Evolutionary conservation across 306 rosid genomes (phyloP).

Genomic region (Argentina anserina): DNA sequence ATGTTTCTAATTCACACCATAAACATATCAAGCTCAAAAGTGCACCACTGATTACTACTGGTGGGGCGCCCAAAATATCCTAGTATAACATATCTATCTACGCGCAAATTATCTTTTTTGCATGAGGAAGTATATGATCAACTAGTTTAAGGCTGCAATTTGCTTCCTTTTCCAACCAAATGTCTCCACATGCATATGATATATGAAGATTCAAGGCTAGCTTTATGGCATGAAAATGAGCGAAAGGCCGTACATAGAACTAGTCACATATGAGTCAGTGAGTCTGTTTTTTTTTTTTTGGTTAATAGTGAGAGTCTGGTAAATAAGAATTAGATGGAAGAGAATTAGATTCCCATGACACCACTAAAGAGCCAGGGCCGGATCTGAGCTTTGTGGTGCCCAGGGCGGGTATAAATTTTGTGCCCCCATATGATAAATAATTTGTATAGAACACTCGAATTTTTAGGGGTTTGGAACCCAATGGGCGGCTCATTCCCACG

Average conservation of each 20-base stretch:
- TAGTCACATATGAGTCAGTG: not conserved
- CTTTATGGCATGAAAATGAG: constrained; percentile 49
- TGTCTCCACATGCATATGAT: constrained; percentile 26
- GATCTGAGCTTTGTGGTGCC: too few relatives aligned
- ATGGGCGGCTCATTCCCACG: too few relatives aligned
- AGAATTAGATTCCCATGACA: constrained; percentile 30
- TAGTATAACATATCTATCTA: constrained; percentile 3
- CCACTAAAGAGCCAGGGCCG: too few relatives aligned
- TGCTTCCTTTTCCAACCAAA: constrained; percentile 40
- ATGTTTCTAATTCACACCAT: not conserved
- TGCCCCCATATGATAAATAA: too few relatives aligned
- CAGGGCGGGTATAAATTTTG: too few relatives aligned
- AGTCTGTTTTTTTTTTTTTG: too few relatives aligned
- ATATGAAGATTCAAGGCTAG: constrained; percentile 15
- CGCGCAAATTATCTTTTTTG: not conserved
- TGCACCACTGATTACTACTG: not conserved
- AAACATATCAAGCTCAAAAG: not conserved
- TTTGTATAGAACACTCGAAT: too few relatives aligned
- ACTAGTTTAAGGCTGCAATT: constrained; percentile 45
- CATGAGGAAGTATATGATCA: not conserved
- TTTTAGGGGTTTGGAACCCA: too few relatives aligned
- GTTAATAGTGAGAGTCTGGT: not conserved
- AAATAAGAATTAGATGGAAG: not conserved
- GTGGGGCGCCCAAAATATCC: not conserved
- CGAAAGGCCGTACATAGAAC: constrained; percentile 29